phyloP scores from a whole-genome alignment of 352 stramenopile genomes.

The Globisporangium apiculatum region DNA sequence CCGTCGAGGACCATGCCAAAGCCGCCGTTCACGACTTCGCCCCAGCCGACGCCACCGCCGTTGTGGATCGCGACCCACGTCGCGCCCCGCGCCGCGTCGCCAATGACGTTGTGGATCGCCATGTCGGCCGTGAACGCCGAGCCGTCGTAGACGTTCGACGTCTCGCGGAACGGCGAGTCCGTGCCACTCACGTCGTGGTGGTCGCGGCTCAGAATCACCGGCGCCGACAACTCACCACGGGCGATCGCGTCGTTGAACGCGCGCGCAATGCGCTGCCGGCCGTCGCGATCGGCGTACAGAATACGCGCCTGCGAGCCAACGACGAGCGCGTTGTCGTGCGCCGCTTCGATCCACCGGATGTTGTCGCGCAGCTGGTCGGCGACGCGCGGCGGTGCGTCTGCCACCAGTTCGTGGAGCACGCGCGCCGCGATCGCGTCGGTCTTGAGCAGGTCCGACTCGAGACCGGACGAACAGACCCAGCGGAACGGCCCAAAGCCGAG shows the following conservation, averaged over 20 bases:
- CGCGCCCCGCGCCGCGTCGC: slow-evolving; percentile 72
- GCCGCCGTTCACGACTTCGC: slow-evolving; percentile 85
- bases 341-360: slow-evolving; percentile 79
- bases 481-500: slow-evolving; percentile 87
- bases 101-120: slow-evolving; percentile 87
- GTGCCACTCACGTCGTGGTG: slow-evolving; percentile 88
- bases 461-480: slow-evolving; percentile 80
- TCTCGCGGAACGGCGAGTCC: slow-evolving; percentile 86
- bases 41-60: slow-evolving; percentile 83
- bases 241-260: slow-evolving; percentile 83
- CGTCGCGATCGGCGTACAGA: slow-evolving; percentile 80
- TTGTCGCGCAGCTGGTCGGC: slow-evolving; percentile 79
- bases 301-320: slow-evolving; percentile 87
- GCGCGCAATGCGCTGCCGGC: slow-evolving; percentile 62
- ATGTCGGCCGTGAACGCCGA: slow-evolving; percentile 86
- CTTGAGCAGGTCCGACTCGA: slow-evolving; percentile 55
- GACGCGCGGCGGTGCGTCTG: slow-evolving; percentile 37
- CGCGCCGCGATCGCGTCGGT: slow-evolving; percentile 70
- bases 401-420: slow-evolving; percentile 63
- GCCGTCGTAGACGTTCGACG: slow-evolving; percentile 82
- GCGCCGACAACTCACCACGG: slow-evolving; percentile 49
- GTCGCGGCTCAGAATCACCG: slow-evolving; percentile 80
- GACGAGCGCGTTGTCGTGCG: slow-evolving; percentile 80
- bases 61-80: slow-evolving; percentile 89
- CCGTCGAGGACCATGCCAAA: slow-evolving; percentile 87